Base-by-base conservation (phyloP, 495 filamentous ascomycete species). In the Durotheca rogersii region DNA sequence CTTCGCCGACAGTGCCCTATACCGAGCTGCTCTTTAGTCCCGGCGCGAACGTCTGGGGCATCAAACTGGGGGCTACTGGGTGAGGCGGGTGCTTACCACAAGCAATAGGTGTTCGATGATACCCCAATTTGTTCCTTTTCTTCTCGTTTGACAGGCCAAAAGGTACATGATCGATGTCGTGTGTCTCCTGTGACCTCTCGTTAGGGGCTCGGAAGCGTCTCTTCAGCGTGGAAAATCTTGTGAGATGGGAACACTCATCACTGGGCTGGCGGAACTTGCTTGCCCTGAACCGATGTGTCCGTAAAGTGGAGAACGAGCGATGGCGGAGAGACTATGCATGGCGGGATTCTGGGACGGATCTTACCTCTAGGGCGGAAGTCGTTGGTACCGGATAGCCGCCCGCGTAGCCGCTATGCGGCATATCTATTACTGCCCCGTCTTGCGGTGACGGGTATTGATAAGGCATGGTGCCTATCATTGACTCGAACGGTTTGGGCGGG, bases 41-140 rank as follows among this genome's bases (percentile, higher is more conserved):
- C 30, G 20, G 32, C 37, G 43, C 53, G 37, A 39, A 64, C 12
- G 17, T 18, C 41, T 42, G 23, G n/a, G n/a, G n/a, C n/a, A n/a
- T 29, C 33, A 20, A 25, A 33, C 40, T 53, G 29, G 48, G 39
- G 52, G 43, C 51, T 58, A 37, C 36, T 56, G 29, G 44, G 34
- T 29, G 44, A 41, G 52, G 44, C 20, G 34, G 29, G 25, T 6
- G 84, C 90, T 83, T 79, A 98, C 93, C 87, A 78, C 93, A 98
- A 57, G 93, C 93, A 67, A 97, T 89, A 46, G 93, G 95, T 27
- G 90, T 96, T 48, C 93, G 85, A 76, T 96, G 92, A 68, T 98
- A 98, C 21, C 93, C 93, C 42, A 98, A 77, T 71, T 95, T 97
- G 67, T 97, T 98, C 59, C 93, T 85, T 67, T 88, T 86, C 72